Conservation (phyloP, 2,329 filamentous ascomycete species). For the Botrytis sinoallii region DNA sequence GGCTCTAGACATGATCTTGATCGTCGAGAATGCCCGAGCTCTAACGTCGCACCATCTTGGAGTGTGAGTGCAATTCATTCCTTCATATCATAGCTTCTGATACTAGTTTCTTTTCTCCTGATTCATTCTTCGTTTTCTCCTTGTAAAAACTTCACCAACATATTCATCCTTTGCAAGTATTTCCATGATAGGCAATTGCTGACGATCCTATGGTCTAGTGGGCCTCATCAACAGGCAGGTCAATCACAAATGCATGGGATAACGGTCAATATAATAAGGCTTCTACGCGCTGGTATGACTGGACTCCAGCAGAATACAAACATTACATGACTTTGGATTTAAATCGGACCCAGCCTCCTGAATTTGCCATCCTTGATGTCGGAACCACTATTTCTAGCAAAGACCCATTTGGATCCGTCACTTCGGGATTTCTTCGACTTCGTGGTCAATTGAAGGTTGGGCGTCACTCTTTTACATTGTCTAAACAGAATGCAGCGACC, state of each 20-base stretch:
- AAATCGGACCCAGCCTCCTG: background rate
- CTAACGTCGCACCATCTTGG: slow-evolving; percentile 7
- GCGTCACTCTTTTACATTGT: background rate
- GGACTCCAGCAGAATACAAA: background rate
- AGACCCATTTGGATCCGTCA: background rate
- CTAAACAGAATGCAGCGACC: background rate
- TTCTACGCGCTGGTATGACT: background rate
- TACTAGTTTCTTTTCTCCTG: background rate
- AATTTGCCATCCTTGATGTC: background rate
- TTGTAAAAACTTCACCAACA: background rate
- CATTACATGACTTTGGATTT: background rate
- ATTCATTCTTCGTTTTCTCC: background rate
- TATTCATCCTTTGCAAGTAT: background rate
- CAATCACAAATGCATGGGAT: background rate
- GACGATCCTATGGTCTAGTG: background rate
- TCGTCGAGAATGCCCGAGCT: background rate
- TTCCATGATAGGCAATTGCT: background rate
- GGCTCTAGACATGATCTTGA: background rate
- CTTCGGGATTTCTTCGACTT: background rate
- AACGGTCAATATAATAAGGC: background rate
- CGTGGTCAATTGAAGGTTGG: background rate
- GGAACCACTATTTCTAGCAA: background rate
- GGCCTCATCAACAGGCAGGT: background rate
- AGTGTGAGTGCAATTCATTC: background rate
- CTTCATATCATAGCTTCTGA: background rate